Base-by-base conservation (phyloP, 108 stramenopile genomes). In the Nitzschia sp. region DNA sequence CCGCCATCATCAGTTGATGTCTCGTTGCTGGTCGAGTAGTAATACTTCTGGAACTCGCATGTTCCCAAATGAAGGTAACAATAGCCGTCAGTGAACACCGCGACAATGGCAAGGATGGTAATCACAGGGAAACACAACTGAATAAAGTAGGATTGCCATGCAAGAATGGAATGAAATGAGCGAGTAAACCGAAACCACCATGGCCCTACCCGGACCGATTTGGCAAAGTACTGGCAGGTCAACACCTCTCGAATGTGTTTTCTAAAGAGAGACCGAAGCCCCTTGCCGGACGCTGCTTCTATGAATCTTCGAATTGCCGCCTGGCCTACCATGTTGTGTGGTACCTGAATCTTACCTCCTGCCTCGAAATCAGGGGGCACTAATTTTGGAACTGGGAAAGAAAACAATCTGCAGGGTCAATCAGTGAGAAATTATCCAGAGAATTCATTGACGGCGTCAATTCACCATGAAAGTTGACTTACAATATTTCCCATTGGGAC, bases 401-500 rank as follows among this genome's bases (percentile, higher is more conserved):
- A 14, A 41, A 69, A 76, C 17, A 67, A 39, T 17, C 66, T 67
- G 66, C 10, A 67, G 37, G 0, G 17, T 2, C 46, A 46, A 62
- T 25, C 2, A 55, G 53, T 9, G 54, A 17, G 20, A 41, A 39
- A 53, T 38, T 8, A 40, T 7, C 38, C 24, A 21, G 19, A 1
- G 3, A 41, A 19, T 56, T 12, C 22, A 63, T 6, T 2, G 21
- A 63, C 19, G 20, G 43, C 2, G 8, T 37, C 25, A 10, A 6
- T 3, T 7, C 37, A 12, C 1, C 51, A 26, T 51, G 14, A 34
- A 34, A n/a, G 10, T 7, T 1, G 8, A 67, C 66, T 67, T 68
- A 64, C 39, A 81, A 19, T 41, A 57, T 58, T 25, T 81, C 76
- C 76, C 76, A 77, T 17, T 61, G 52, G 7, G 65, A 63, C 80